Evolutionary conservation across 768 basidiomycete species (phyloP).

Genomic region (Dacryopinax spathularia): DNA sequence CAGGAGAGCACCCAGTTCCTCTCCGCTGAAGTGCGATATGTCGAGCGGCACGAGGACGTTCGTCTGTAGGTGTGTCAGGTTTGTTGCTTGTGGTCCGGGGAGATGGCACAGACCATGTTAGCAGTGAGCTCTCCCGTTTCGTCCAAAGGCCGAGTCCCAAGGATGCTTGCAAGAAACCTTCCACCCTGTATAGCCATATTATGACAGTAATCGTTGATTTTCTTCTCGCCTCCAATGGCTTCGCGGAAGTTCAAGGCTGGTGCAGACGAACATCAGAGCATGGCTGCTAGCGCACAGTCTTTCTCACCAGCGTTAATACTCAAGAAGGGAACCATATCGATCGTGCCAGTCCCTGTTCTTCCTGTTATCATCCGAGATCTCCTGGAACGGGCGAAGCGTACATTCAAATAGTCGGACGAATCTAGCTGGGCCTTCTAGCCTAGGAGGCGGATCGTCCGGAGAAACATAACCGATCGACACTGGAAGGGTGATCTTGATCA

Average conservation of each 20-base stretch:
- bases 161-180: conserved; percentile 38
- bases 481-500: conserved; percentile 46
- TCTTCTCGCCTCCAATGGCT: conserved; percentile 59
- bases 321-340: conserved; percentile 40
- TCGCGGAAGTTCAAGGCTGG: conserved; percentile 60
- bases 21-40: not conserved
- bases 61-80: no score
- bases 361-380: conserved; percentile 22
- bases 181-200: conserved; percentile 55
- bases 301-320: conserved; percentile 38
- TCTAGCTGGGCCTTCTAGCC: conserved; percentile 18
- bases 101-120: conserved; percentile 41
- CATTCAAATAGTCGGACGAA: conserved; percentile 44
- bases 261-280: no score
- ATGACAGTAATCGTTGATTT: conserved; percentile 58
- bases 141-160: conserved; percentile 53
- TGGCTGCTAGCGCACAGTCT: not conserved
- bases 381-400: conserved; percentile 11
- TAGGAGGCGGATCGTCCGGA: conserved; percentile 25
- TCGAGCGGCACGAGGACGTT: not conserved
- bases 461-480: conserved; percentile 41
- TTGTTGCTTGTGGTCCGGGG: not conserved
- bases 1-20: not conserved
- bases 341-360: conserved; percentile 46
- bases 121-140: conserved; percentile 44